Conservation (phyloP, 805 yeast genomes). For the Lachancea lanzarotensis region DNA sequence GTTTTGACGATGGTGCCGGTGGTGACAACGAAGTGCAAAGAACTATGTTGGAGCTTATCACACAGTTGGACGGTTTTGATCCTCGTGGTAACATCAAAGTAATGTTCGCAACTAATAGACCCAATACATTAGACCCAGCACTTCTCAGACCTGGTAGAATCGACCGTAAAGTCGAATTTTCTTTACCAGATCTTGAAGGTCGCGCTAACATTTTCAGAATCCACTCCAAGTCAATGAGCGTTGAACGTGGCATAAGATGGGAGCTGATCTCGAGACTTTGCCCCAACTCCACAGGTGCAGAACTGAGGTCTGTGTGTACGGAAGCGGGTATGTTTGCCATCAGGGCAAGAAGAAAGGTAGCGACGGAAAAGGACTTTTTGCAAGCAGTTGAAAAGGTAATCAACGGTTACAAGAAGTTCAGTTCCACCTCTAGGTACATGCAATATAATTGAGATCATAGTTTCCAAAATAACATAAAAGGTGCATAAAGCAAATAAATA, state of each 20-base stretch:
- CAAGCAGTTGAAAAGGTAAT: constrained; percentile 98
- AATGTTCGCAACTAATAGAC: constrained; percentile 98
- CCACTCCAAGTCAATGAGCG: constrained; percentile 96
- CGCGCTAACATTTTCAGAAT: constrained; percentile 96
- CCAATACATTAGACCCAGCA: constrained; percentile 97
- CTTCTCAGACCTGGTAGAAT: constrained; percentile 97
- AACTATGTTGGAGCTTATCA: constrained; percentile 96
- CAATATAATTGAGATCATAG: constrained; percentile 70
- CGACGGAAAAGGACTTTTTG: constrained; percentile 94
- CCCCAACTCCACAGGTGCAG: constrained; percentile 99
- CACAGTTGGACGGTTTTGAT: constrained; percentile 97
- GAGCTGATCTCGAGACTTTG: constrained; percentile 94
- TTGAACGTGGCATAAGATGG: constrained; percentile 97
- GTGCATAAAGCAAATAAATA: neutral
- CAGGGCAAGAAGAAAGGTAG: constrained; percentile 95
- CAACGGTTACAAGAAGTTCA: constrained; percentile 96
- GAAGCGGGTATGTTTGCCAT: constrained; percentile 99
- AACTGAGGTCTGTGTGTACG: constrained; percentile 94
- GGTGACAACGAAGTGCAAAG: constrained; percentile 99
- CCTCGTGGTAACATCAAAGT: constrained; percentile 98
- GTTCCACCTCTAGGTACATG: constrained; percentile 96
- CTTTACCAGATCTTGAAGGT: constrained; percentile 94
- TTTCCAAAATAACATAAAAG: neutral
- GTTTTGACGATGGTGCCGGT: constrained; percentile 99
- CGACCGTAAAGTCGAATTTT: constrained; percentile 96